Evolutionary conservation across 1,284 basidiomycete species (phyloP).

Genomic region (Sporisorium sorghi): DNA sequence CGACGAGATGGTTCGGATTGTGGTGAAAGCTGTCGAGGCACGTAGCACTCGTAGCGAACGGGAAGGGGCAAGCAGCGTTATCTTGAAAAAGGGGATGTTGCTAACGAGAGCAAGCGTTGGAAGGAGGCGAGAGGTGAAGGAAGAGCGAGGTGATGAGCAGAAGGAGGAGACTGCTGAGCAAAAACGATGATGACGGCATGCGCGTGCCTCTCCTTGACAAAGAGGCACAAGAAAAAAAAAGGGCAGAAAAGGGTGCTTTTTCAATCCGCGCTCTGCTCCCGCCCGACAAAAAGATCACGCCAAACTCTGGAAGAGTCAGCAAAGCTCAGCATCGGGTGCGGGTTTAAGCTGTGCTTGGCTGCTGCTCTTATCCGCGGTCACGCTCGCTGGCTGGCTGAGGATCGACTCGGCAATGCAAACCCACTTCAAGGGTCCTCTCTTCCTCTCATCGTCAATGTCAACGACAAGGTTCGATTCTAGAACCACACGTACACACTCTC

Average conservation of each 20-base stretch:
- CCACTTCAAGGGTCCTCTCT: not conserved
- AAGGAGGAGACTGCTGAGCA: not conserved
- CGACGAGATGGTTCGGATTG: slow-evolving; percentile 5
- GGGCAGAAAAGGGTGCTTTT: too few relatives aligned
- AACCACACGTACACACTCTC: not conserved
- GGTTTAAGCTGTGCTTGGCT: too few relatives aligned
- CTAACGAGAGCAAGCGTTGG: not conserved
- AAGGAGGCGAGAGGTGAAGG: too few relatives aligned
- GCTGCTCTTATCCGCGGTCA: not conserved
- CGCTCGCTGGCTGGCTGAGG: not conserved
- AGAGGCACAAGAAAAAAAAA: slow-evolving; percentile 9
- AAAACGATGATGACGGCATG: not conserved
- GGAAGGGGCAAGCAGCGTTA: slow-evolving; percentile 21
- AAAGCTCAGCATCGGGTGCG: not conserved
- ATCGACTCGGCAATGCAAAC: not conserved
- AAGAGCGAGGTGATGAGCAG: slow-evolving; percentile 2
- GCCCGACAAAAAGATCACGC: not conserved
- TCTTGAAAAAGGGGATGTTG: slow-evolving; percentile 14
- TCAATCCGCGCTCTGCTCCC: too few relatives aligned
- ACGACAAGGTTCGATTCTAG: too few relatives aligned
- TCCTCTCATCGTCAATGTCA: not conserved
- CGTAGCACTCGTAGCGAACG: slow-evolving; percentile 37
- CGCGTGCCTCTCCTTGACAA: too few relatives aligned
- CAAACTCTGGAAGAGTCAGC: not conserved
- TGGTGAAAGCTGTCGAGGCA: slow-evolving; percentile 22